Percentiles rank a stretch among this genome's conserved stretches.
Evolutionary conservation across 2,329 filamentous ascomycete genomes (phyloP).

Genomic region (Alternaria conjuncta): DNA sequence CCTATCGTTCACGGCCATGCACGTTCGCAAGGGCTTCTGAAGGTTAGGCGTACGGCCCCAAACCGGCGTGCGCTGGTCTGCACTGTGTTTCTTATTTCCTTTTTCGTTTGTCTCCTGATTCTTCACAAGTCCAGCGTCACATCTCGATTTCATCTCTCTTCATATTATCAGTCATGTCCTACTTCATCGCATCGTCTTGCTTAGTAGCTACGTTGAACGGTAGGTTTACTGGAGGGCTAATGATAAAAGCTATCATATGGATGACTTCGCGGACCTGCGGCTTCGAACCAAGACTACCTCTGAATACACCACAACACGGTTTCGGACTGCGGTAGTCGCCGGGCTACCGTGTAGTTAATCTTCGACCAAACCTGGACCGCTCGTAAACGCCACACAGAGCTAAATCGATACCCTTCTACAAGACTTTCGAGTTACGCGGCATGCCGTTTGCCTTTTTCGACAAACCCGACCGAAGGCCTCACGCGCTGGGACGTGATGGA

Average conservation of each 20-base stretch:
- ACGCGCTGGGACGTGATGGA: slow-evolving; percentile 33
- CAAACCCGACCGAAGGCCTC: slow-evolving; percentile 68
- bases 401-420: slow-evolving; percentile 55
- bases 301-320: slow-evolving; percentile 13
- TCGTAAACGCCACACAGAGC: slow-evolving; percentile 57
- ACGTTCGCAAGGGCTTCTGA: slow-evolving; percentile 15
- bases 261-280: background rate
- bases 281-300: background rate
- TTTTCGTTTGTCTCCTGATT: slow-evolving; percentile 16
- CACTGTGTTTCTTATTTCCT: slow-evolving; percentile 7
- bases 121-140: slow-evolving; percentile 10
- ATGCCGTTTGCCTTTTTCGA: slow-evolving; percentile 70
- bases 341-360: slow-evolving; percentile 71
- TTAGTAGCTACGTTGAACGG: background rate
- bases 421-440: slow-evolving; percentile 67
- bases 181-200: slow-evolving; percentile 18
- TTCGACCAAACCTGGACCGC: slow-evolving; percentile 79
- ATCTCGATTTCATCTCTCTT: slow-evolving; percentile 16
- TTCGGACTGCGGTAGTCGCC: slow-evolving; percentile 54
- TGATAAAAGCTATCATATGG: background rate
- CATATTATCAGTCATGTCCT: slow-evolving; percentile 19
- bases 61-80: slow-evolving; percentile 20
- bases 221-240: background rate
- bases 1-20: slow-evolving; percentile 9
- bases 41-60: slow-evolving; percentile 7